Conservation (phyloP, 2,329 filamentous ascomycete genomes). For the Colletotrichum sansevieriae region DNA sequence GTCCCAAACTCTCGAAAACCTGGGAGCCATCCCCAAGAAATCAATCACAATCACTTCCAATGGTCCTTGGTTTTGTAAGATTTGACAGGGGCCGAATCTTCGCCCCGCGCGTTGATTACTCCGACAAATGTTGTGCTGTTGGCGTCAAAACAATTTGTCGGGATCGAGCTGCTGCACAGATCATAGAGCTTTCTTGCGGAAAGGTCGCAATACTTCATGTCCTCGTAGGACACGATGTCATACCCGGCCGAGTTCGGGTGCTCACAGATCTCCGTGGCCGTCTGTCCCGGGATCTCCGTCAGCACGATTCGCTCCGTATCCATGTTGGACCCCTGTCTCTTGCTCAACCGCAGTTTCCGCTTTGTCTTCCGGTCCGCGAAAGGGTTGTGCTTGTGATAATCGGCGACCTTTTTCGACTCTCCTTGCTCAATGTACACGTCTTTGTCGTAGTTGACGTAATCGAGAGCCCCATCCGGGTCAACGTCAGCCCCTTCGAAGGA, state of each 20-base stretch:
- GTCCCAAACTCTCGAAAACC: not conserved
- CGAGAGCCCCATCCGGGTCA: constrained; percentile 39
- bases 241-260: constrained; percentile 18
- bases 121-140: constrained; percentile 17
- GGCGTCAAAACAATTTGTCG: constrained; percentile 23
- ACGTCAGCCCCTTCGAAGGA: constrained; percentile 33
- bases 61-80: constrained; percentile 5
- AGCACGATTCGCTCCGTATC: constrained; percentile 19
- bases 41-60: constrained; percentile 18
- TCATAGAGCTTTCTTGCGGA: constrained; percentile 12
- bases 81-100: not conserved
- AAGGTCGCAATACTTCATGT: constrained; percentile 29
- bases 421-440: constrained; percentile 32
- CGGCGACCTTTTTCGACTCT: not conserved
- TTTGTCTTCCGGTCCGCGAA: not conserved
- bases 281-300: constrained; percentile 25
- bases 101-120: constrained; percentile 1
- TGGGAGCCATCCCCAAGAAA: not conserved
- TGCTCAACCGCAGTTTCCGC: not conserved
- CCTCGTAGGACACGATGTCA: constrained; percentile 27
- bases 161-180: constrained; percentile 1
- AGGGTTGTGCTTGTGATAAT: not conserved
- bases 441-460: constrained; percentile 40
- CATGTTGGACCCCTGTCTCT: constrained; percentile 13
- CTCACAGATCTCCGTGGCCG: constrained; percentile 20